Base-by-base conservation (phyloP, 1,139 yeast species). In the Chernovozyma sophiae-reginae region DNA sequence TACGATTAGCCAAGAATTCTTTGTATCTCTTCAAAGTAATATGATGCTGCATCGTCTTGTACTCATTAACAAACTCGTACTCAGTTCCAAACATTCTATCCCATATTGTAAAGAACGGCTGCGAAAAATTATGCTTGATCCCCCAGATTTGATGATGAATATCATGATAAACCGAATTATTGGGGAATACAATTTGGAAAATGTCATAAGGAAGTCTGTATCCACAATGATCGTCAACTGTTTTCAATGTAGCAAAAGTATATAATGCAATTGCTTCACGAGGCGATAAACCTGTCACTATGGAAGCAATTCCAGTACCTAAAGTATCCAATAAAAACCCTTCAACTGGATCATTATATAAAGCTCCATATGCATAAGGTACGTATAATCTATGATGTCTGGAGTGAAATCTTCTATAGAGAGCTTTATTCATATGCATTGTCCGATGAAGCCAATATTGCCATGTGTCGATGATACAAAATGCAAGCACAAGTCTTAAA, bases 191-290 rank as follows among this genome's bases (percentile, higher is more conserved):
- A 30, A 79, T 56, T 65, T 92, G 98, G 69, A 92, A 85, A 25
- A 90, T 79, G 58, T 92, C 98, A 58, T 67, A 85, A 14, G 97
- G 98, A 41, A 92, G 67, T 33, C 89, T 79, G 61, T 90, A 92
- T 15, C 98, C 98, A 61, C 97, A 92, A 61, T 92, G 98, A 60
- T 92, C 98, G 59, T 92, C 98, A 36, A 92, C 96, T 1, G 98
- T 92, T 62, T 92, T 92, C 74, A 92, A 62, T 4, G 98, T 92
- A 13, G 96, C 86, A 58, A 92, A 86, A 3, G 92, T 81, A 62
- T 73, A 92, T 42, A 92, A 67, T 16, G 84, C 48, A 25, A 85
- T 68, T 36, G 82, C 66, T 62, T 92, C 97, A 41, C 96, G 77
- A 34, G 89, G 83, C 2, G 86, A 64, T 48, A 92, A 67, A 2